Base-by-base conservation (phyloP, 768 basidiomycete genomes). In the Cystobasidium tubakii region DNA sequence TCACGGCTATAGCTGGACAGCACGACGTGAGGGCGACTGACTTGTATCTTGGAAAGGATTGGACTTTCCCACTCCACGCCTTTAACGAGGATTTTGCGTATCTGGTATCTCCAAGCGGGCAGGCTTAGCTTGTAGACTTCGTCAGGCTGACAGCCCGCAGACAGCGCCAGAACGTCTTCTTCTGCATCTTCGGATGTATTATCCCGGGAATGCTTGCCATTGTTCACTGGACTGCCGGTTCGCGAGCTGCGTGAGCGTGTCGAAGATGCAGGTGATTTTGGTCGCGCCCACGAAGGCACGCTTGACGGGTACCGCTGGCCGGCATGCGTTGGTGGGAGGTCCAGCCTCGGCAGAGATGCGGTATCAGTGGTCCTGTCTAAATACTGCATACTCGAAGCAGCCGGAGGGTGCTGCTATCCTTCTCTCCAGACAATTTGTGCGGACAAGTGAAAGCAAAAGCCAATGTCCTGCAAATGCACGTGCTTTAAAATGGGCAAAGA, bases 21-120 rank as follows among this genome's bases (percentile, higher is more conserved):
- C 13, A 27, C 0, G 17, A n/a, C 19, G 33, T 6, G 21, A 50
- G 21, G 46, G 33, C 6, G 23, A 43, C 75, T 31, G 29, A 75
- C 78, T 65, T 78, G 78, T 1, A 78, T 43, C 15, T n/a, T 0
- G 10, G 60, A 39, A 7, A 79, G 73, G 17, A 33, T 13, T 23
- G n/a, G 55, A 55, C 76, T 75, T 60, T 79, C 78, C 29, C 60
- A 13, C 1, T 75, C 75, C 12, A 78, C 55, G 23, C 66, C 71
- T 29, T 29, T 17, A 1, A 78, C 34, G 42, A 77, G 70, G 19
- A 21, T 17, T 23, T 74, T 53, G 17, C 78, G 55, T 1, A 78
- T 1, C 1, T 3, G 9, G 44, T 75, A 75, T 27, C 77, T 46
- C 74, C 76, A 76, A 4, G 39, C 39, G 1, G 76, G 77, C 66